Conservation (phyloP, 257 asterid genomes). For the Datura wrightii region DNA sequence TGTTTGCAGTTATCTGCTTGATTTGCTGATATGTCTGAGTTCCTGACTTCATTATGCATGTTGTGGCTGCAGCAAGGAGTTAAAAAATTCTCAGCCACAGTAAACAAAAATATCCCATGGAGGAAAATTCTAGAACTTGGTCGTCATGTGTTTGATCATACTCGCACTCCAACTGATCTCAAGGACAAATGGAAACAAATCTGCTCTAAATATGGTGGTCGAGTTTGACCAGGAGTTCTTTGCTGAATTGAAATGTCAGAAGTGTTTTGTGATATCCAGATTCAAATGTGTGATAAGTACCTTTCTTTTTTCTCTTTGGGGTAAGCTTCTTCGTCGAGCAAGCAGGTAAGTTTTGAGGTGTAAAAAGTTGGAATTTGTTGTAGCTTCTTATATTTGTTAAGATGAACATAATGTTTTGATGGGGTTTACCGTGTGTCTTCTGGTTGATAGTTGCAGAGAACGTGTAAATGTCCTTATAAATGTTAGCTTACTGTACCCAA, state of each 20-base stretch:
- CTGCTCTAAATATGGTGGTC: conserved; percentile 39
- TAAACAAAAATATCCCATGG: conserved; percentile 59
- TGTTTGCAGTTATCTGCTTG: neutral
- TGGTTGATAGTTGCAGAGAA: neutral
- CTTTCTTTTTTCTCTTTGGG: neutral
- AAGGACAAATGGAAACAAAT: conserved; percentile 76
- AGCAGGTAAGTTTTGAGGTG: conserved; percentile 12
- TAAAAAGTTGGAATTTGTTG: conserved; percentile 13
- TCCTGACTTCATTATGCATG: neutral
- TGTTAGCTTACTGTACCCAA: neutral
- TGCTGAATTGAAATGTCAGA: conserved; percentile 1
- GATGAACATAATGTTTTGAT: neutral
- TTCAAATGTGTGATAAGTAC: neutral
- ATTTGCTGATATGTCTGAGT: conserved; percentile 14
- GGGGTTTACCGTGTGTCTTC: neutral
- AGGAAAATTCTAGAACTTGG: conserved; percentile 61
- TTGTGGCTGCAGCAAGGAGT: conserved; percentile 60
- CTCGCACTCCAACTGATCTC: conserved; percentile 69
- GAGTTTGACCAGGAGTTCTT: neutral
- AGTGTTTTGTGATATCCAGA: conserved; percentile 11
- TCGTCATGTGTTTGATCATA: conserved; percentile 50
- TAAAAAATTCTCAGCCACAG: conserved; percentile 33
- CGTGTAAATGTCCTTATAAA: conserved; percentile 1
- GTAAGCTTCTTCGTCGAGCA: conserved; percentile 21
- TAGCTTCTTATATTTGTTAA: conserved; percentile 15